These are phyloP conservation scores for Pseudopithomyces maydicus DNA, from an alignment of 2,329 filamentous ascomycete species.

Conservation along the genomic window DNA sequence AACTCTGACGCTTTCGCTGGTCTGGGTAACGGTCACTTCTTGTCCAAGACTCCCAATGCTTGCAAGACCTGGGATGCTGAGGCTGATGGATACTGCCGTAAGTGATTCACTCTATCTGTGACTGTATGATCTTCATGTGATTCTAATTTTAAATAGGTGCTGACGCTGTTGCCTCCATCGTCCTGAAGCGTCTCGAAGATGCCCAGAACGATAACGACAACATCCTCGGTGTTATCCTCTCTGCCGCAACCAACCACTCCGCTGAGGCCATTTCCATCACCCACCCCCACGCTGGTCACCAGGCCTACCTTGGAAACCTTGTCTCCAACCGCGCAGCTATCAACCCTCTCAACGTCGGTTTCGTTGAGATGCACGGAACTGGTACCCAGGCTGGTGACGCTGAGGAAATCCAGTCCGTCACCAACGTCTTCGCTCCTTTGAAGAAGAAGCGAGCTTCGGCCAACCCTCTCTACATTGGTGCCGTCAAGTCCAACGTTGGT, in stretches of 20 bases:
- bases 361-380: constrained; percentile 40
- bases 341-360: constrained; percentile 35
- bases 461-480: constrained; percentile 30
- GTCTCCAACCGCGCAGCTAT: constrained; percentile 41
- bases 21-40: constrained; percentile 24
- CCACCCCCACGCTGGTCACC: constrained; percentile 28
- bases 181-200: constrained; percentile 33
- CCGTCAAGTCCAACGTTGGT: constrained; percentile 43
- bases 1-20: constrained; percentile 37
- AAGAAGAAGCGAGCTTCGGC: neutral
- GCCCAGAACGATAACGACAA: constrained; percentile 28
- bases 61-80: constrained; percentile 35
- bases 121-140: too few relatives aligned
- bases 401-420: constrained; percentile 27
- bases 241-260: constrained; percentile 38
- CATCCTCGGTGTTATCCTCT: constrained; percentile 32
- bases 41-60: constrained; percentile 23
- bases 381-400: constrained; percentile 38
- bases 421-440: constrained; percentile 9
- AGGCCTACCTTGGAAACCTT: constrained; percentile 20
- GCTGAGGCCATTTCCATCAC: constrained; percentile 41
- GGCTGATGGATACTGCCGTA: constrained; percentile 31
- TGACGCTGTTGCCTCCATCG: constrained; percentile 31
- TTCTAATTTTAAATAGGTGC: constrained; percentile 5
- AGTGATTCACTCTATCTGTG: too few relatives aligned